phyloP scores from a whole-genome alignment of 331 rosid species.

The Pyracantha coccinea region DNA sequence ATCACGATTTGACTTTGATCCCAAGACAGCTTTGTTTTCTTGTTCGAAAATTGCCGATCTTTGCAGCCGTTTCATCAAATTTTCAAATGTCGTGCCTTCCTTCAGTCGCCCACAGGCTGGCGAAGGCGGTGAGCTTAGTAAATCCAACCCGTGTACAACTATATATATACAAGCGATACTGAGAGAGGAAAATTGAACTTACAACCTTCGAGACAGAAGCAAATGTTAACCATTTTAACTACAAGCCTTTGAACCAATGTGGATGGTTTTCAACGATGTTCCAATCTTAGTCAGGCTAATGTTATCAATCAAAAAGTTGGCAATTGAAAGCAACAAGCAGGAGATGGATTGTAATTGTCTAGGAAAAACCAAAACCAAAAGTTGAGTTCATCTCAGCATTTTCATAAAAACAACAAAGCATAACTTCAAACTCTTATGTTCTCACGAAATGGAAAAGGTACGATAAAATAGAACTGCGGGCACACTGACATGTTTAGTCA shows the following conservation, averaged over 20 bases:
- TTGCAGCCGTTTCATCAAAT: no score
- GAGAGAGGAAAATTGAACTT: no score
- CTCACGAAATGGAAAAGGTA: not conserved
- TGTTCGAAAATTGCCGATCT: no score
- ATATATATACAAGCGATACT: no score
- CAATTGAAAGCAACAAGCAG: not conserved
- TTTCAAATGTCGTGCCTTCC: no score
- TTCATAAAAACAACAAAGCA: not conserved
- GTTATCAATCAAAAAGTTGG: not conserved
- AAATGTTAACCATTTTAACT: no score
- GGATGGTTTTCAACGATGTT: not conserved
- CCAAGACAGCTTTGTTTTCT: no score
- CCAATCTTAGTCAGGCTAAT: not conserved
- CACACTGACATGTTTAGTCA: not conserved
- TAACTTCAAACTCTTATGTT: not conserved
- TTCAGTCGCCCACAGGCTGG: no score
- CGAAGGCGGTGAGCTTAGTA: no score
- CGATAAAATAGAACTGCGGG: not conserved
- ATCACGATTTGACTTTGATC: no score
- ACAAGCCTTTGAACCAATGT: not conserved
- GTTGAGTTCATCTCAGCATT: slow-evolving; percentile 2
- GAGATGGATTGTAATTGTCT: not conserved
- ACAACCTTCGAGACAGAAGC: no score
- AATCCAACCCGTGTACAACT: no score
- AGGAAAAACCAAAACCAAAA: not conserved